Base-by-base conservation (phyloP, 192 early-diverging fungal genomes). In the Polychytrium aggregatum region DNA sequence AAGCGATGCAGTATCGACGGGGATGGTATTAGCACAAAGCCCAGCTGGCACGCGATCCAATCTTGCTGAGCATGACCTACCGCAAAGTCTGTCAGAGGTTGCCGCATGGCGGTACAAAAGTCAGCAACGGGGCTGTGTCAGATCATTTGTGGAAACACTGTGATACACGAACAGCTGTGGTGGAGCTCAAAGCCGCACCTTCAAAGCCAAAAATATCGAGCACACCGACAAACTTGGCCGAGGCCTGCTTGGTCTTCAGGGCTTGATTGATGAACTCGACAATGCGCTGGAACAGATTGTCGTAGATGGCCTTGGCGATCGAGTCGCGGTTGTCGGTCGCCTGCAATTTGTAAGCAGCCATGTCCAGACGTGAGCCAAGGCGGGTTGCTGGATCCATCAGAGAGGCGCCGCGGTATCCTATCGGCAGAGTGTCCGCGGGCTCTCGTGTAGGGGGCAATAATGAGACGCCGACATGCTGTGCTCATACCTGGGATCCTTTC, bases 151-250 rank as follows among this genome's bases (percentile, higher is more conserved):
- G 6, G 11, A 33, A 33, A 4, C 31, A 33, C n/a, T n/a, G n/a
- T n/a, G n/a, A 33, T 4, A 33, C 31, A 8, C 4, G 31, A 33
- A 33, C 35, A 40, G n/a, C 16, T 41, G 53, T n/a, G n/a, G n/a
- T n/a, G n/a, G n/a, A n/a, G n/a, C n/a, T n/a, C n/a, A n/a, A n/a
- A 39, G 37, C 28, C 29, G 40, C 7, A 41, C 69, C 59, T 74
- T 98, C 94, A 52, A 98, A 98, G 24, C 96, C 96, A 53, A 97
- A 98, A 60, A 98, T 98, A 70, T 98, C 93, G 48, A 98, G 62
- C 30, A 98, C 93, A 51, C 95, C 95, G 36, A 97, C 74, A 20
- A 56, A 68, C 8, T 79, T 50, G 9, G 62, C 54, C 40, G 29
- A 74, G 56, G 40, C 74, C 62, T 47, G 63, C 58, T 45, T 78